Evolutionary conservation across 176 grass and related monocot species (phyloP), one percentile per base, ranked within the genome.

Genomic region (Calamus simplicifolius): DNA sequence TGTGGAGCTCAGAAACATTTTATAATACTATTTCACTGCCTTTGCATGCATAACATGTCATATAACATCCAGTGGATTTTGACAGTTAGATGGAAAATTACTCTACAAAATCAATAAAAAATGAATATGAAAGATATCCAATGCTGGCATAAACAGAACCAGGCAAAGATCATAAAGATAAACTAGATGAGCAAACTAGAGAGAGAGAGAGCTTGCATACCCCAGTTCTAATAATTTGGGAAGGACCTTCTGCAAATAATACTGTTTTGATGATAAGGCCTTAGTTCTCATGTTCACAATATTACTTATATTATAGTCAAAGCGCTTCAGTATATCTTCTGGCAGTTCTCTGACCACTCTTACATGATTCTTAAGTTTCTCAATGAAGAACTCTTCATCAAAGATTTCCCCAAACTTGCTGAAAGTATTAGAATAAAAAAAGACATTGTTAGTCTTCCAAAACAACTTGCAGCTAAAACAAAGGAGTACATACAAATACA

Each of bases 201-300:
- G 48, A 48, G 30, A n/a, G n/a, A 62, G 52, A 52, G 50, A 27
- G 64, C 77, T 18, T 23, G 18, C 53, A 13, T 85, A 96, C 92
- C 86, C 87, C 31, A 90, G 49, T 80, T 90, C 83, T 74, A 90
- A 67, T 54, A 96, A 54, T 75, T 82, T 88, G 3, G 87, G 83
- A 78, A 96, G 87, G 27, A 90, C 92, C 50, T 88, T 74, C 53
- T 85, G 69, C 74, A 87, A 55, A 80, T 96, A 96, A 66, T 88
- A 90, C 35, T 43, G 69, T 57, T 66, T 64, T 18, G 92, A 72
- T 25, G 83, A 83, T 71, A 85, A 84, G 63, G 92, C 92, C 77
- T 81, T 96, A 26, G 82, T 90, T 85, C 92, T 96, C 92, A 96
- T 96, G 69, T 96, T 96, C 58, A 73, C 63, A 85, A 96, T 90